These are phyloP conservation scores for Apocynum venetum DNA, from an alignment of 257 asterid species.

Conservation along the genomic window DNA sequence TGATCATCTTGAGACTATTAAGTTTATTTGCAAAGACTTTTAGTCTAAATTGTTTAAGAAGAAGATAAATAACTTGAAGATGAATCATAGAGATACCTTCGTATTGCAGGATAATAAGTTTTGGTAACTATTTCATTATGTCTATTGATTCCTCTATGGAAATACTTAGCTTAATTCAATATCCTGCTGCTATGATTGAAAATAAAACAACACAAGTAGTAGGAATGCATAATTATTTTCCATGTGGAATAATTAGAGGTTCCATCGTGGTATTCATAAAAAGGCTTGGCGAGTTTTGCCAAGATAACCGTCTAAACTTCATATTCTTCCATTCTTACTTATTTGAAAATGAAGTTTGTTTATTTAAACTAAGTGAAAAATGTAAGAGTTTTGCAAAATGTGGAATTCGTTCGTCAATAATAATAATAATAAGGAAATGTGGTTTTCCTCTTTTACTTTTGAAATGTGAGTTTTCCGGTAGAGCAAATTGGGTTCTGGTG, in stretches of 20 bases:
- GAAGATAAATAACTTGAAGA: slow-evolving; percentile 94
- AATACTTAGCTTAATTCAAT: slow-evolving; percentile 73
- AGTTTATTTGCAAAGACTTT: slow-evolving; percentile 95
- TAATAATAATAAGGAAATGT: no score
- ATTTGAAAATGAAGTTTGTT: background rate
- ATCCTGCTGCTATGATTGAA: slow-evolving; percentile 88
- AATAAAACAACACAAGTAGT: slow-evolving; percentile 76
- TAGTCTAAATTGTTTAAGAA: slow-evolving; percentile 98
- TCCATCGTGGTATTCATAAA: slow-evolving; percentile 69
- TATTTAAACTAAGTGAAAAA: background rate
- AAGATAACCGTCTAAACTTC: background rate
- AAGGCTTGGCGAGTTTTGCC: slow-evolving; percentile 36
- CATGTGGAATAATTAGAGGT: slow-evolving; percentile 96
- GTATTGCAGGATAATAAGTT: slow-evolving; percentile 91
- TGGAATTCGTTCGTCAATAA: slow-evolving; percentile 1
- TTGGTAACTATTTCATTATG: slow-evolving; percentile 79
- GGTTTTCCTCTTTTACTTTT: no score
- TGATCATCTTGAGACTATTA: slow-evolving; percentile 92
- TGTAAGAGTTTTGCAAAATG: background rate
- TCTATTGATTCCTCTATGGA: slow-evolving; percentile 73
- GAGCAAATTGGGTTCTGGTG: no score
- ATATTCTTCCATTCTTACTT: background rate
- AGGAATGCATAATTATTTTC: slow-evolving; percentile 96
- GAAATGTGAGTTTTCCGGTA: no score
- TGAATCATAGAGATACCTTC: slow-evolving; percentile 94